phyloP scores from a whole-genome alignment of 495 filamentous ascomycete species.

The Penicillium macrosclerotiorum region DNA sequence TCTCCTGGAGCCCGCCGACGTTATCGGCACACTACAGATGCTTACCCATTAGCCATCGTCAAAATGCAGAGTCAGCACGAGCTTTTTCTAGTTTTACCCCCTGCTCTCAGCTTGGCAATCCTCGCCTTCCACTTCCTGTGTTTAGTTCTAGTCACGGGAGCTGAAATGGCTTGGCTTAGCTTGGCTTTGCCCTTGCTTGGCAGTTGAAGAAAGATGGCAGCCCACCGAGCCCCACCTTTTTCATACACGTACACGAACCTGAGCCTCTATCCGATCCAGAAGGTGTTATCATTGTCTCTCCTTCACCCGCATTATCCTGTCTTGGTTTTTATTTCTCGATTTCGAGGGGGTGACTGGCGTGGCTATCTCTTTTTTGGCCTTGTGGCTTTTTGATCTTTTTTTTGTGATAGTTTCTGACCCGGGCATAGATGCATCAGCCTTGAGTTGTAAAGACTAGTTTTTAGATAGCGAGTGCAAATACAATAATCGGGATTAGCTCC shows the following conservation, averaged over 20 bases:
- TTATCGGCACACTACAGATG: conserved; percentile 73
- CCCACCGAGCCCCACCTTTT: not conserved
- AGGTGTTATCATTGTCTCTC: not conserved
- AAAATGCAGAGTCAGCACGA: no score
- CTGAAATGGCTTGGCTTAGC: not conserved
- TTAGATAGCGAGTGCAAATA: conserved; percentile 3
- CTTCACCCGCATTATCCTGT: not conserved
- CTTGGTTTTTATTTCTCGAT: not conserved
- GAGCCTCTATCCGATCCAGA: not conserved
- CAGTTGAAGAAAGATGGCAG: not conserved
- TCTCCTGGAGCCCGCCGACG: conserved; percentile 80
- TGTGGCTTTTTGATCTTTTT: not conserved
- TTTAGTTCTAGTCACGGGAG: no score
- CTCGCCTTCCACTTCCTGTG: no score
- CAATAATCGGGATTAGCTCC: not conserved
- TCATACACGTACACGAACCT: conserved; percentile 6
- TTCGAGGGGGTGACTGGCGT: not conserved
- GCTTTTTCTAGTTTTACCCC: no score
- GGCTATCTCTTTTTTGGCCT: not conserved
- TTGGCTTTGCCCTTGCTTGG: not conserved
- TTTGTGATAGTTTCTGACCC: not conserved
- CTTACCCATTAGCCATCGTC: no score
- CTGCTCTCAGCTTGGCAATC: no score
- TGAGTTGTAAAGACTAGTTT: conserved; percentile 13
- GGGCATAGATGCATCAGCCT: conserved; percentile 17